Conservation (phyloP, 305 asterid genomes). For the Euphrasia arctica region DNA sequence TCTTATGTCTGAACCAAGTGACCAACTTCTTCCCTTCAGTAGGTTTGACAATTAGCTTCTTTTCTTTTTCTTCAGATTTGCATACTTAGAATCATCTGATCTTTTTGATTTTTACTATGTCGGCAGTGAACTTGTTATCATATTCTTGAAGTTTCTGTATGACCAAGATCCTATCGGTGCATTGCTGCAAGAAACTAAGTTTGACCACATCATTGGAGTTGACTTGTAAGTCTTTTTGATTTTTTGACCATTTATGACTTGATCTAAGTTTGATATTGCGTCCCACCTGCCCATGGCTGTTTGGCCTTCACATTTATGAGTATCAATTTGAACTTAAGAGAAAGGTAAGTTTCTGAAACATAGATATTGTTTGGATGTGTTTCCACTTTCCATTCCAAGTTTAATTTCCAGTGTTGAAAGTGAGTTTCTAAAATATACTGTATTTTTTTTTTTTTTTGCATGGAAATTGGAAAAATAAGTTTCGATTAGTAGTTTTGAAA, state of each 20-base stretch:
- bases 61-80: conserved; percentile 21
- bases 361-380: not conserved
- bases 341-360: conserved; percentile 12
- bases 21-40: conserved; percentile 84
- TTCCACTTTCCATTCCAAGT: too few species aligned
- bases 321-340: conserved; percentile 20
- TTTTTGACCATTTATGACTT: conserved; percentile 8
- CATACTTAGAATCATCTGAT: conserved; percentile 16
- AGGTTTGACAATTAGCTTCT: conserved; percentile 56
- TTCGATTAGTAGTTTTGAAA: too few species aligned
- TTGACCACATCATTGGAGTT: conserved; percentile 48
- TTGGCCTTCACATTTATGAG: conserved; percentile 18
- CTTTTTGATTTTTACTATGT: conserved; percentile 15
- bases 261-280: conserved; percentile 14
- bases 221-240: conserved; percentile 57
- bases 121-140: conserved; percentile 85
- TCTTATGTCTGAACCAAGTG: conserved; percentile 91
- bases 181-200: conserved; percentile 65
- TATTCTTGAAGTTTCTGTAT: conserved; percentile 79
- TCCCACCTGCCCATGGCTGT: conserved; percentile 10
- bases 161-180: conserved; percentile 87
- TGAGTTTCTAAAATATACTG: too few species aligned
- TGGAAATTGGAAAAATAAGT: too few species aligned
- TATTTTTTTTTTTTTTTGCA: too few species aligned
- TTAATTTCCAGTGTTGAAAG: too few species aligned